Conservation (phyloP, 148 eudicot species). For the Amaranthus palmeri region DNA sequence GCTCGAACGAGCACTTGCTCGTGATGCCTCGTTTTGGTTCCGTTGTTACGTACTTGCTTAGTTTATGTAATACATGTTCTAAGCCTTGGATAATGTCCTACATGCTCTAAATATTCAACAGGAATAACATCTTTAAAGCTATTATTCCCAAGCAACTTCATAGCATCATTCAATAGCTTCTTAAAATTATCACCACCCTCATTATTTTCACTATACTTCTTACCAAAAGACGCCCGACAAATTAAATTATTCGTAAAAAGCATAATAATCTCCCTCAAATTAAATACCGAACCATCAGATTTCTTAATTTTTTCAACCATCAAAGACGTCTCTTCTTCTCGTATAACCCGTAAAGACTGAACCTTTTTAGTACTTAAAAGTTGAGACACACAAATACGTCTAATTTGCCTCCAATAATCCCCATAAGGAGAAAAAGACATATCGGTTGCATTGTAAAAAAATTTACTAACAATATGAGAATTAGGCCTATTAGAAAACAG, state of each 20-base stretch:
- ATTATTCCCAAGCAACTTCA: slow-evolving; percentile 24
- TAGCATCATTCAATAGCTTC: slow-evolving; percentile 15
- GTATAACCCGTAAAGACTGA: slow-evolving; percentile 12
- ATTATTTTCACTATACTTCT: slow-evolving; percentile 22
- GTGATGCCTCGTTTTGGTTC: too few species aligned
- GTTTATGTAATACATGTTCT: too few species aligned
- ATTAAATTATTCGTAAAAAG: slow-evolving; percentile 21
- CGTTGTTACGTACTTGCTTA: too few species aligned
- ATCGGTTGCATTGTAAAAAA: slow-evolving; percentile 25
- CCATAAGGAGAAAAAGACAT: slow-evolving; percentile 30
- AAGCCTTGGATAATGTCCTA: too few species aligned
- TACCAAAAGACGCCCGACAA: slow-evolving; percentile 38
- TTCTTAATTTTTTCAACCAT: slow-evolving; percentile 17
- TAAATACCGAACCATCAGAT: not conserved
- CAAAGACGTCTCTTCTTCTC: slow-evolving; percentile 24
- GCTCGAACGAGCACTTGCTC: too few species aligned
- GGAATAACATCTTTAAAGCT: slow-evolving; percentile 40
- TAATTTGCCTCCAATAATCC: slow-evolving; percentile 38
- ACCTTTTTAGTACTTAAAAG: slow-evolving; percentile 34
- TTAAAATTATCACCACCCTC: slow-evolving; percentile 16
- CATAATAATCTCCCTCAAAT: slow-evolving; percentile 24
- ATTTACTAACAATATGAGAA: not conserved
- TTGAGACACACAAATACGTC: slow-evolving; percentile 29
- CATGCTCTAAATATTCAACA: too few species aligned
- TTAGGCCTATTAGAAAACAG: slow-evolving; percentile 28